These are phyloP conservation scores for Echites panduratus DNA, from an alignment of 257 asterid species.

Conservation along the genomic window DNA sequence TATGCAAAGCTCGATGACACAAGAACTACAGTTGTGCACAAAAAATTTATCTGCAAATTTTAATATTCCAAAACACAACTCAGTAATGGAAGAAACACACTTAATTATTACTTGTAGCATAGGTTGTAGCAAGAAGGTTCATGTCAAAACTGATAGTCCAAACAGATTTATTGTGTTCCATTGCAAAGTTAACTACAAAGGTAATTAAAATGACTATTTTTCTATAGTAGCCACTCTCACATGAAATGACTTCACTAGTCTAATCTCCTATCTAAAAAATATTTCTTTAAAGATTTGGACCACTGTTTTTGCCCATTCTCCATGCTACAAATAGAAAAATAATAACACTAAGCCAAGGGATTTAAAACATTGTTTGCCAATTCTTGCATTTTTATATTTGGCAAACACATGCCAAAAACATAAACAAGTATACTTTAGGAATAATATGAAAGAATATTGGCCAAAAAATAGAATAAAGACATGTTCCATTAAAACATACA, in stretches of 20 bases:
- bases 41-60: too few species aligned
- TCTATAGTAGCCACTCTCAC: neutral
- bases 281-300: neutral
- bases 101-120: constrained; percentile 50
- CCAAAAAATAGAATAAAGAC: neutral
- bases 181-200: constrained; percentile 62
- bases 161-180: constrained; percentile 62
- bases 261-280: neutral
- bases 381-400: neutral
- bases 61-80: too few species aligned
- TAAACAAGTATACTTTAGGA: neutral
- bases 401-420: neutral
- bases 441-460: neutral
- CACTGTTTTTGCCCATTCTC: neutral
- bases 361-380: neutral
- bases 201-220: too few species aligned
- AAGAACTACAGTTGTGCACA: neutral
- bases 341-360: neutral
- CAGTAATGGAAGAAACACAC: neutral
- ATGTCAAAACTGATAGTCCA: constrained; percentile 83
- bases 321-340: neutral
- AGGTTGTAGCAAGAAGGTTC: constrained; percentile 88
- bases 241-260: neutral
- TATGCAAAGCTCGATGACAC: constrained; percentile 84
- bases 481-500: neutral